These are phyloP conservation scores for Myriosclerotinia duriaeana DNA, from an alignment of 2,329 filamentous ascomycete genomes.

Conservation along the genomic window DNA sequence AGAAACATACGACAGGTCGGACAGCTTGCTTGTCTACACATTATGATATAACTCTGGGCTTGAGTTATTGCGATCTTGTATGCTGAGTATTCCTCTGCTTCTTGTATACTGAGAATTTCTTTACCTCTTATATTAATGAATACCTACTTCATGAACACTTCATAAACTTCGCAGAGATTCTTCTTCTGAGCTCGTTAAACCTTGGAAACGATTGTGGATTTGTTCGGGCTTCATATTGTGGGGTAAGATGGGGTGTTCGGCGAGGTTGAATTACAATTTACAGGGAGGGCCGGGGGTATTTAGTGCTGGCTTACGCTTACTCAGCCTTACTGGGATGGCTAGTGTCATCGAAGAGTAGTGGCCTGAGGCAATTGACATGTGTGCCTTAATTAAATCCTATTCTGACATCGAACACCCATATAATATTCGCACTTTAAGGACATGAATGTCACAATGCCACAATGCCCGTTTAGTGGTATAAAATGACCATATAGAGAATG, in stretches of 20 bases:
- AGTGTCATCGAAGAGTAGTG: not conserved
- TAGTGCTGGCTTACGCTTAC: not conserved
- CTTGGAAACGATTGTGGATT: not conserved
- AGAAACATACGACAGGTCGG: slow-evolving; percentile 49
- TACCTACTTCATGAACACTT: too few species aligned
- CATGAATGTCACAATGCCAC: not conserved
- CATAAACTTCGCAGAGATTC: not conserved
- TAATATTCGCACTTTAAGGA: not conserved
- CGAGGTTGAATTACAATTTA: not conserved
- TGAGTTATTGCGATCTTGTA: not conserved
- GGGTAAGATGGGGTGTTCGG: not conserved
- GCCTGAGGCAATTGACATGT: not conserved
- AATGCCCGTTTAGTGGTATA: not conserved
- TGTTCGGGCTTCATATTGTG: slow-evolving; percentile 8
- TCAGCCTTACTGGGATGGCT: too few species aligned
- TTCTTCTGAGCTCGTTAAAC: not conserved
- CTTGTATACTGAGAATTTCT: not conserved
- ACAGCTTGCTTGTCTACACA: slow-evolving; percentile 55
- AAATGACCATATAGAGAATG: not conserved
- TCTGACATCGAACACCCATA: slow-evolving; percentile 5
- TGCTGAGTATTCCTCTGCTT: not conserved
- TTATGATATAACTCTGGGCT: slow-evolving; percentile 33
- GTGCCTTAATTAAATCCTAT: not conserved
- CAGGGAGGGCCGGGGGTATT: too few species aligned
- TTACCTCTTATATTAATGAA: not conserved